Base-by-base conservation (phyloP, 2,329 filamentous ascomycete species). In the Sporothrix euskadiensis region DNA sequence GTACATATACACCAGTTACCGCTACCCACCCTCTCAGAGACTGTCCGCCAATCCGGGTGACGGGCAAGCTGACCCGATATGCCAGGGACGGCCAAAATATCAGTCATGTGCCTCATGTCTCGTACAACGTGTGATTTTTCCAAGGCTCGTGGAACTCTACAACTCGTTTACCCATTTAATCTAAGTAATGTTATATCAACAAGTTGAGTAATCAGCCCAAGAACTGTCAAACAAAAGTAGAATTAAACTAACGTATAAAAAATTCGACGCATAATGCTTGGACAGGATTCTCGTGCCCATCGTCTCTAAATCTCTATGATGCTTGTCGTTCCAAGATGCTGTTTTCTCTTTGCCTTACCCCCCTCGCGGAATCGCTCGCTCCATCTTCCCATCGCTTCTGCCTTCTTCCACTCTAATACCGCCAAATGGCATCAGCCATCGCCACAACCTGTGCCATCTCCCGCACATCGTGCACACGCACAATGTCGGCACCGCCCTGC, bases 371-470 rank as follows among this genome's bases (percentile, higher is more conserved):
- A 7, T 30, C 52, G 6, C 39, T 30, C 19, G 32, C 30, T 66
- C 14, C 39, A 30, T 19, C 16, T 19, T 4, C 61, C 61, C 39
- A 41, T 44, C 59, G 7, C 49, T 30, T 9, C 52, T 14, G n/a
- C 30, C 52, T 56, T 30, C n/a, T 61, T 2, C 47, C 30, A 19
- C 3, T 19, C 68, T 68, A 76, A 56, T 84, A 83, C 77, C 93
- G 86, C 88, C 93, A 97, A 72, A 98, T 94, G n/a, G 94, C 94
- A 86, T 98, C 95, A 9, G 93, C 89, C 90, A 98, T 95, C 80
- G 88, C 91, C 1, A 89, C 90, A 44, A 97, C 94, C 82, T 94
- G 88, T 56, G 83, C 85, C 95, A 98, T 98, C 84, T 96, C 92
- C 73, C 85, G 83, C 16, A 94, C 92, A 83, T 98, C 95, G 83